These are phyloP conservation scores for Ustilago vetiveriae DNA, from an alignment of 1,284 basidiomycete genomes.

Conservation along the genomic window DNA sequence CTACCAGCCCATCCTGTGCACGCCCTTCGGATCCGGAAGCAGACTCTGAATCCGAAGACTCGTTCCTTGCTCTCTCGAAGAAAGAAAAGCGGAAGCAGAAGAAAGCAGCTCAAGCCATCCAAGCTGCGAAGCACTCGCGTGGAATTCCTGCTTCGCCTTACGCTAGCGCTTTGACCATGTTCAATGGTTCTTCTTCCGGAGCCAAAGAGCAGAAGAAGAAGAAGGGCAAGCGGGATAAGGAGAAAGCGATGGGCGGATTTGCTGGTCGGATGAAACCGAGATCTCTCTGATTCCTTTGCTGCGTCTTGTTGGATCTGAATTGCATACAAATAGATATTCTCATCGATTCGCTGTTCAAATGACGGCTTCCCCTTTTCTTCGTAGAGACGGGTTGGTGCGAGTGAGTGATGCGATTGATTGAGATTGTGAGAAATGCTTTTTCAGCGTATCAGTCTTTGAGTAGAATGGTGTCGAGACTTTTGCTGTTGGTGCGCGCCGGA, in stretches of 20 bases:
- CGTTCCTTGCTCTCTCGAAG: conserved; percentile 16
- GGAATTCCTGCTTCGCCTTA: conserved; percentile 30
- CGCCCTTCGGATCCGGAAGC: conserved; percentile 12
- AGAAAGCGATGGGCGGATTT: conserved; percentile 11
- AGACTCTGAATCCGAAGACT: conserved; percentile 10
- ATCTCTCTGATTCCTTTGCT: too few species aligned
- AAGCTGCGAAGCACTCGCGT: conserved; percentile 5
- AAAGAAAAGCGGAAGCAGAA: conserved; percentile 40
- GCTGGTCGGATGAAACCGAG: conserved; percentile 33
- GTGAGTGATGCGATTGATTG: too few species aligned
- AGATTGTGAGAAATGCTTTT: too few species aligned
- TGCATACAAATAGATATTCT: too few species aligned
- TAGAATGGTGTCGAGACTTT: too few species aligned
- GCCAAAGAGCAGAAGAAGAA: conserved; percentile 22
- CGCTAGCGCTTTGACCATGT: conserved; percentile 18
- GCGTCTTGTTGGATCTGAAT: too few species aligned
- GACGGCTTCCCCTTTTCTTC: too few species aligned
- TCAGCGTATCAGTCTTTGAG: too few species aligned
- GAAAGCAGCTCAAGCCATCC: conserved; percentile 25
- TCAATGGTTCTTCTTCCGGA: not conserved
- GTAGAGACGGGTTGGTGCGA: too few species aligned
- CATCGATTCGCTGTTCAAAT: too few species aligned
- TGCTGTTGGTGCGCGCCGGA: too few species aligned
- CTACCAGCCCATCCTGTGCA: not conserved
- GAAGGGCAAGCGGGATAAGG: conserved; percentile 19